Evolutionary conservation across 1,284 basidiomycete species (phyloP).

Genomic region (Moesziomyces sp.): DNA sequence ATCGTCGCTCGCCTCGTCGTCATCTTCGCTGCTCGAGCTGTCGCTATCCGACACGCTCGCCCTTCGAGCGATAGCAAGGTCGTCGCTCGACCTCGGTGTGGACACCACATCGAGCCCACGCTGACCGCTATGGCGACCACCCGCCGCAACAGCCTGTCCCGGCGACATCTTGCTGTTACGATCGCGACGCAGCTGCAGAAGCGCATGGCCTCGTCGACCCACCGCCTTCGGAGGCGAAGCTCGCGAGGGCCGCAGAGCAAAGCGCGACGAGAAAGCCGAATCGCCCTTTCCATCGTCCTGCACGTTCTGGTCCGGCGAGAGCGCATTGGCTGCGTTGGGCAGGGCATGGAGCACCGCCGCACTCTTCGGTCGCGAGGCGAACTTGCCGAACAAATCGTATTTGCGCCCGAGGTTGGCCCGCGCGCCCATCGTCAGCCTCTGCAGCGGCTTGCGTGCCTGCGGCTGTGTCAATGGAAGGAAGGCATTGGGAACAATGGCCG

Average conservation of each 20-base stretch:
- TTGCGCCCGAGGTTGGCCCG: constrained; percentile 31
- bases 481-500: constrained; percentile 39
- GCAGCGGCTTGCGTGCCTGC: constrained; percentile 29
- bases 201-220: constrained; percentile 19
- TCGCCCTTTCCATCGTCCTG: neutral
- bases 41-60: constrained; percentile 16
- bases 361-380: constrained; percentile 30
- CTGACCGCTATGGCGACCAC: constrained; percentile 9
- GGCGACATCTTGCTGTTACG: constrained; percentile 21
- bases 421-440: constrained; percentile 20
- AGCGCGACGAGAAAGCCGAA: constrained; percentile 1
- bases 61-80: constrained; percentile 10
- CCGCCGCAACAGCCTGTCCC: neutral
- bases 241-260: constrained; percentile 5
- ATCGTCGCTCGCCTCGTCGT: constrained; percentile 22
- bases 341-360: constrained; percentile 5
- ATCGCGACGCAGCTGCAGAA: constrained; percentile 26
- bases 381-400: constrained; percentile 46
- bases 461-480: constrained; percentile 31
- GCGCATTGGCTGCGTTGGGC: neutral
- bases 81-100: constrained; percentile 46
- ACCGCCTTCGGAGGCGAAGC: constrained; percentile 11
- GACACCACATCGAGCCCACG: constrained; percentile 11
- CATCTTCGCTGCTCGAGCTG: constrained; percentile 15
- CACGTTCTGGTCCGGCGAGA: constrained; percentile 6